Percentiles rank a stretch among this genome's conserved stretches.
These are phyloP conservation scores for Fraxinus floribunda DNA, from an alignment of 305 asterid genomes.

Conservation along the genomic window DNA sequence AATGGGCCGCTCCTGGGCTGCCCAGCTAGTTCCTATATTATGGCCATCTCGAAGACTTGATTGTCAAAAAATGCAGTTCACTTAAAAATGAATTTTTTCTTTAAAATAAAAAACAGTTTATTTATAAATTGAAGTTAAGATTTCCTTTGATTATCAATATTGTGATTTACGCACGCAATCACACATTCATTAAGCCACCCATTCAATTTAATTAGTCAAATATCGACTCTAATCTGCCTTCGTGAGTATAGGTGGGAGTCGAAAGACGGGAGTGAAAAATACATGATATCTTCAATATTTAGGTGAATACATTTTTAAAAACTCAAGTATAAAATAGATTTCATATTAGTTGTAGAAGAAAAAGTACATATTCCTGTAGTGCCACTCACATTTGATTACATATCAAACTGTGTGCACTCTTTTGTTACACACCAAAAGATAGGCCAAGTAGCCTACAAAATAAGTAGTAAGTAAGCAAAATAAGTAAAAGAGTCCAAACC, in stretches of 20 bases:
- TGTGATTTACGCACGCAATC: background rate
- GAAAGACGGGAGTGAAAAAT: background rate
- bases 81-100: too few relatives aligned
- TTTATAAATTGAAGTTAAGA: background rate
- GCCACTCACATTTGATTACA: background rate
- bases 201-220: background rate
- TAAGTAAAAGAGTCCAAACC: background rate
- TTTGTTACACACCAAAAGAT: background rate
- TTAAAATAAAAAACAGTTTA: background rate
- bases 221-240: background rate
- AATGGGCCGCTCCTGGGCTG: background rate
- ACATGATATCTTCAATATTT: background rate
- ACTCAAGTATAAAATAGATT: background rate
- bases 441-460: slow-evolving; percentile 8
- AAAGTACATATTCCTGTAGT: background rate
- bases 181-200: background rate
- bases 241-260: background rate
- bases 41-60: background rate
- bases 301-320: background rate
- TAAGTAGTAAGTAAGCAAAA: background rate
- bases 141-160: background rate
- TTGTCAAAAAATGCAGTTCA: background rate
- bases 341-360: background rate
- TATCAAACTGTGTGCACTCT: background rate
- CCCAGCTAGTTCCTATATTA: background rate